Conservation (phyloP, 2,329 filamentous ascomycete species). For the Epichloe bromicola region DNA sequence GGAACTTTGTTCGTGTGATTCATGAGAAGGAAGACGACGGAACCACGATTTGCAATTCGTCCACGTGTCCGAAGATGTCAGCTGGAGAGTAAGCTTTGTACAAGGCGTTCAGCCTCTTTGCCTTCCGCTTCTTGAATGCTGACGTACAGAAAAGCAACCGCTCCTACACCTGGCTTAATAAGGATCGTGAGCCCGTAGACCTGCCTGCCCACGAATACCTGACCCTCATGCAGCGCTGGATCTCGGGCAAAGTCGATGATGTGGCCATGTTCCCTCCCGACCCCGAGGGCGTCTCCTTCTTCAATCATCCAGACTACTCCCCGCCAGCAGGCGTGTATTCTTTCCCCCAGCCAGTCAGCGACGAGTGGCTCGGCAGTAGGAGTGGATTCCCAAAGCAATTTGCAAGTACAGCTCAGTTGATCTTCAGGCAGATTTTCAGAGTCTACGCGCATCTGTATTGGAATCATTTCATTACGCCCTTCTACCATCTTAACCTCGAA, state of each 20-base stretch:
- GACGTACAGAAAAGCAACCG: slow-evolving; percentile 50
- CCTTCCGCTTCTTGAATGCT: not conserved
- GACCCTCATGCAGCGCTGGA: slow-evolving; percentile 86
- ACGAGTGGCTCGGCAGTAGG: slow-evolving; percentile 70
- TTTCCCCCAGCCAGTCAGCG: slow-evolving; percentile 40
- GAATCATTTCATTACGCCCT: slow-evolving; percentile 71
- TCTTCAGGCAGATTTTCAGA: slow-evolving; percentile 92
- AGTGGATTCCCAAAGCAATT: slow-evolving; percentile 82
- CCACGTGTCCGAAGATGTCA: slow-evolving; percentile 81
- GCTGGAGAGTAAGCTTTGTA: slow-evolving; percentile 55
- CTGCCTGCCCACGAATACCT: slow-evolving; percentile 84
- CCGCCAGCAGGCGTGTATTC: slow-evolving; percentile 25
- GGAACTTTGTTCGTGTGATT: slow-evolving; percentile 79
- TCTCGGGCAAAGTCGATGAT: slow-evolving; percentile 82
- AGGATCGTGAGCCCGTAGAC: slow-evolving; percentile 59
- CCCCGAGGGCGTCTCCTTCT: slow-evolving; percentile 48
- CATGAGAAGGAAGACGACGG: slow-evolving; percentile 74
- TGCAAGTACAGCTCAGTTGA: slow-evolving; percentile 70
- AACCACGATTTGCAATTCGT: slow-evolving; percentile 67
- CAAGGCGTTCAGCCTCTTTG: not conserved
- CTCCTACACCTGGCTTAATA: slow-evolving; percentile 90
- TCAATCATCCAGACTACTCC: slow-evolving; percentile 40
- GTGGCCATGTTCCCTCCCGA: slow-evolving; percentile 75
- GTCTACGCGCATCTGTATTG: slow-evolving; percentile 95
- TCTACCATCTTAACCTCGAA: slow-evolving; percentile 63